phyloP scores from a whole-genome alignment of 2,329 filamentous ascomycete species.

The Parasarocladium wereldwijsianum region DNA sequence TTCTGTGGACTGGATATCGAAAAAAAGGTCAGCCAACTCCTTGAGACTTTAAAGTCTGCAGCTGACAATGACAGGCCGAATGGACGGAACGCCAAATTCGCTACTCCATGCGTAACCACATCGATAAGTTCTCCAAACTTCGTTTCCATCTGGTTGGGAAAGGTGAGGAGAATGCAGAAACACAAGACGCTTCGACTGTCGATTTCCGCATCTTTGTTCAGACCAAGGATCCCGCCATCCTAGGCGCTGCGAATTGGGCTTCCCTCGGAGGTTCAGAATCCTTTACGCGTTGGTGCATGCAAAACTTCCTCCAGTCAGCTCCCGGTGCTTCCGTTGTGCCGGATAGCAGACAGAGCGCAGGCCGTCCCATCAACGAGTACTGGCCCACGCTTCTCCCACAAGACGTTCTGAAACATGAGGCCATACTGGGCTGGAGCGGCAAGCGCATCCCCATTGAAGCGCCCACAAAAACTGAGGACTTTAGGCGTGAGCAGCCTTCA shows the following conservation, averaged over 20 bases:
- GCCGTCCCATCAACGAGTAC: conserved; percentile 7
- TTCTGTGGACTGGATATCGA: conserved; percentile 24
- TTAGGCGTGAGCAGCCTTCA: conserved; percentile 5
- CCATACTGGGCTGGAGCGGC: conserved; percentile 10
- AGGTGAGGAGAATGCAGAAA: conserved; percentile 16
- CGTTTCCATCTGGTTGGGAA: conserved; percentile 6
- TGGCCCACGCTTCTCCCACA: conserved; percentile 9
- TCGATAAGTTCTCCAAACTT: conserved; percentile 4
- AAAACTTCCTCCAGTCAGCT: conserved; percentile 24
- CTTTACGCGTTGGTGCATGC: conserved; percentile 22
- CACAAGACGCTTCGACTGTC: conserved; percentile 27
- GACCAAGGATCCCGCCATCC: conserved; percentile 13
- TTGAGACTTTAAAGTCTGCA: not conserved
- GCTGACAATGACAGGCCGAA: conserved; percentile 2
- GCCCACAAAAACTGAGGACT: conserved; percentile 8
- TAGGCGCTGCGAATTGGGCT: conserved; percentile 12
- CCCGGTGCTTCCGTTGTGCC: conserved; percentile 23
- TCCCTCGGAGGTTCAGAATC: conserved; percentile 10
- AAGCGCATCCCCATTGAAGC: conserved; percentile 10
- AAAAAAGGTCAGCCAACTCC: conserved; percentile 15
- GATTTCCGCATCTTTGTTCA: conserved; percentile 28
- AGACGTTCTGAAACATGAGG: conserved; percentile 10
- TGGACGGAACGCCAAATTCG: conserved; percentile 4
- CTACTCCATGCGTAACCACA: conserved; percentile 4
- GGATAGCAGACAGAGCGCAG: conserved; percentile 18